Base-by-base conservation (phyloP, 2,329 filamentous ascomycete genomes). In the Nemania sp. region DNA sequence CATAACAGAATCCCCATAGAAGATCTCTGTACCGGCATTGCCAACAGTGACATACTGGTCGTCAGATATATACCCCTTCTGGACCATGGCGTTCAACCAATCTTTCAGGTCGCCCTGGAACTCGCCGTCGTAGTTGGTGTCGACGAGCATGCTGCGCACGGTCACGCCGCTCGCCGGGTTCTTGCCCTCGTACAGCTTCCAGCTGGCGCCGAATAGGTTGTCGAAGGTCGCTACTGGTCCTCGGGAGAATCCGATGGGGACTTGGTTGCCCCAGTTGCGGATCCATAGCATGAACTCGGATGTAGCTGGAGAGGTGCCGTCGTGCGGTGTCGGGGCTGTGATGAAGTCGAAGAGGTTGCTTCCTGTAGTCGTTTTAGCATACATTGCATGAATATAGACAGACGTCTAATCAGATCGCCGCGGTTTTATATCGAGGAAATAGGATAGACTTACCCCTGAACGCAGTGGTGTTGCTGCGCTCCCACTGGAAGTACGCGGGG, bases 241-340 rank as follows among this genome's bases (percentile, higher is more conserved):
- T 2, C 39, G 34, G 6, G 52, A 44, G 37, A 56, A 64, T 2
- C 61, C 62, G 49, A 65, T 61, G 9, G 62, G 62, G 4, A 61
- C 52, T 40, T 65, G 62, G 17, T 55, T 49, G 17, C 60, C 62
- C 62, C 58, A 61, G 52, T 54, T 61, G n/a, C 53, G 14, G 33
- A 65, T 37, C 56, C 57, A 65, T 0, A 65, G 60, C 62, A 65
- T 65, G 52, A 65, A 62, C 49, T 65, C 62, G 8, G 56, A 57
- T 4, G 56, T 52, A 2, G 55, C 51, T 0, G 56, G 58, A 2
- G 57, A 61, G 3, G 41, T 33, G 4, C 20, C 14, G 50, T 64
- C 61, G 7, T 52, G 52, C 7, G 37, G 7, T 5, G 52, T 63
- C 2, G 60, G 58, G 9, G 62, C 49, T 7, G 45, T 52, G 48